Conservation (phyloP, 768 basidiomycete genomes). For the Suillus decipiens region DNA sequence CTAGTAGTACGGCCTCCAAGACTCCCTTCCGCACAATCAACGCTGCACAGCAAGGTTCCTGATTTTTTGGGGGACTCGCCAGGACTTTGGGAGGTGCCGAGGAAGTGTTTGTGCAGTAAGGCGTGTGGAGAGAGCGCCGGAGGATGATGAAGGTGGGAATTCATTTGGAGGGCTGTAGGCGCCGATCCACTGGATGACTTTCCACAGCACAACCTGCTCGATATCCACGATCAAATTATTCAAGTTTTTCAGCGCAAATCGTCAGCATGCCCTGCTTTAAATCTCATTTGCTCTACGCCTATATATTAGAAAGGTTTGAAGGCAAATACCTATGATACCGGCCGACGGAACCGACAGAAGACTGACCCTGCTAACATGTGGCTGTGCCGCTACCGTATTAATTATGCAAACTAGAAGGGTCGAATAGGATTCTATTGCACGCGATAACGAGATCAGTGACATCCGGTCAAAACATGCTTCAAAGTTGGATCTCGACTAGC, state of each 20-base stretch:
- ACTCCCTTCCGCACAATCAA: neutral
- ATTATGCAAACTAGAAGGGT: slow-evolving; percentile 3
- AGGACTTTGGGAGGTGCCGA: neutral
- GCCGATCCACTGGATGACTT: neutral
- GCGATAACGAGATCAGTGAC: neutral
- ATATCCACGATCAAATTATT: neutral
- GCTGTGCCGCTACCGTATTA: neutral
- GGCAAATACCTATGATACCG: neutral
- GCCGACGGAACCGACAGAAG: neutral
- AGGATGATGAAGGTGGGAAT: slow-evolving; percentile 2
- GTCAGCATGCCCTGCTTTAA: too few species aligned
- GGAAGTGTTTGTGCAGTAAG: neutral
- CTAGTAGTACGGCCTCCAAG: too few species aligned
- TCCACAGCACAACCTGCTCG: neutral
- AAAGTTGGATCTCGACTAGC: slow-evolving; percentile 12
- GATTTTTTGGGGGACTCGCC: neutral
- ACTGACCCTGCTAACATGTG: neutral
- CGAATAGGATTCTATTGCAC: neutral
- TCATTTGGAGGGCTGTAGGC: neutral
- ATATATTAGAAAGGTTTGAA: neutral
- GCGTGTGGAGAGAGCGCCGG: neutral
- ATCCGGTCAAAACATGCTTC: neutral
- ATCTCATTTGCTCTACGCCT: neutral
- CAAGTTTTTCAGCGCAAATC: neutral
- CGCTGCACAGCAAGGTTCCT: neutral